These are phyloP conservation scores for Macrolepiota dolichaula DNA, from an alignment of 768 basidiomycete genomes.

Conservation along the genomic window DNA sequence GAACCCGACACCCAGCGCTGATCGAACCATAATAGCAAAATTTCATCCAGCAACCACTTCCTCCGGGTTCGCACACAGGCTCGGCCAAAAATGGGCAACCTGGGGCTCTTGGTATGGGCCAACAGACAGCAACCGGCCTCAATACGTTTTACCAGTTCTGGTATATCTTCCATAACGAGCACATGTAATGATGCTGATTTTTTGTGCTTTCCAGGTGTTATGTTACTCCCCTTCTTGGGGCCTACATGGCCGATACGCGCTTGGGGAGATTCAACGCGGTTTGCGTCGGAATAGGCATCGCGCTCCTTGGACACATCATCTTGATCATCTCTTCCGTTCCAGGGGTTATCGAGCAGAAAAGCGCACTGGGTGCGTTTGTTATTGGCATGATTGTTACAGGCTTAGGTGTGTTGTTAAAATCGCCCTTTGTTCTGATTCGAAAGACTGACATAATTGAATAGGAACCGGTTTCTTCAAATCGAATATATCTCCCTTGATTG, in stretches of 20 bases:
- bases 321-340: constrained; percentile 64
- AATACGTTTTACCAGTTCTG: constrained; percentile 72
- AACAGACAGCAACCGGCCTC: constrained; percentile 69
- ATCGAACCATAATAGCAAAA: constrained; percentile 44
- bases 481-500: constrained; percentile 75
- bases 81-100: constrained; percentile 52
- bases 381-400: constrained; percentile 63
- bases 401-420: constrained; percentile 25
- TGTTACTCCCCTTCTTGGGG: constrained; percentile 58
- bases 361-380: constrained; percentile 49
- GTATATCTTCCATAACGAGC: constrained; percentile 24
- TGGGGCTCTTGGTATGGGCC: constrained; percentile 65
- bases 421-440: neutral
- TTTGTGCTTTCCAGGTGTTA: constrained; percentile 41
- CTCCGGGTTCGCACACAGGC: constrained; percentile 62
- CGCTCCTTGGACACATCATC: constrained; percentile 61
- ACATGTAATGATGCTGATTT: constrained; percentile 5
- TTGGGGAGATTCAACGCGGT: constrained; percentile 71
- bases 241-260: constrained; percentile 63
- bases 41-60: constrained; percentile 72
- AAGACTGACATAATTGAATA: constrained; percentile 10
- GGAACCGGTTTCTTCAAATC: constrained; percentile 74
- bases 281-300: constrained; percentile 51
- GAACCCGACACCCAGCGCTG: neutral
- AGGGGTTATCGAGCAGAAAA: constrained; percentile 54